A percentile compares a stretch with the other conserved stretches of the same genome.
These are phyloP conservation scores for Lactifluus subvellereus DNA, from an alignment of 768 basidiomycete species.

Conservation along the genomic window DNA sequence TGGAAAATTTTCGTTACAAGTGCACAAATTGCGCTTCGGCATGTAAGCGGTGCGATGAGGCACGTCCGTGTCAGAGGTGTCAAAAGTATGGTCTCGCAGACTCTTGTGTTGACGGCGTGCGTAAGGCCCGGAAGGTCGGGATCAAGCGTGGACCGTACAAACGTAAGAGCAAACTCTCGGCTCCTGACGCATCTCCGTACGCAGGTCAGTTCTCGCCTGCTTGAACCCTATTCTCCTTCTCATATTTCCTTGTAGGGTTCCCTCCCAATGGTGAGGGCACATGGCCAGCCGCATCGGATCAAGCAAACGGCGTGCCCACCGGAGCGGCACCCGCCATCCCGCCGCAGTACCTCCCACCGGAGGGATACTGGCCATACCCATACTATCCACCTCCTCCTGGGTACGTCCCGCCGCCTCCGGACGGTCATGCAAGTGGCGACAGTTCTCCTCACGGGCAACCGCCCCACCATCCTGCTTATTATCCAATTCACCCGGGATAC, in stretches of 20 bases:
- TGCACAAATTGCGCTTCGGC: slow-evolving; percentile 54
- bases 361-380: slow-evolving; percentile 41
- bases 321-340: slow-evolving; percentile 30
- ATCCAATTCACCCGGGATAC: slow-evolving; percentile 36
- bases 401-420: slow-evolving; percentile 36
- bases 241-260: slow-evolving; percentile 21
- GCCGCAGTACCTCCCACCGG: slow-evolving; percentile 32
- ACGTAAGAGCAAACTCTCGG: slow-evolving; percentile 38
- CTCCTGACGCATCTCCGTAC: slow-evolving; percentile 25
- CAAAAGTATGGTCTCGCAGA: slow-evolving; percentile 55
- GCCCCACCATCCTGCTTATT: slow-evolving; percentile 36
- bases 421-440: slow-evolving; percentile 31
- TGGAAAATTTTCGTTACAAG: slow-evolving; percentile 27
- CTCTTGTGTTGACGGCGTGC: slow-evolving; percentile 51
- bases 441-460: slow-evolving; percentile 30
- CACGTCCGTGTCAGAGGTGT: slow-evolving; percentile 58
- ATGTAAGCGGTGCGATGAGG: slow-evolving; percentile 53
- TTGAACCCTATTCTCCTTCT: background rate
- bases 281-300: slow-evolving; percentile 29
- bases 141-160: slow-evolving; percentile 56
- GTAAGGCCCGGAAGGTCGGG: slow-evolving; percentile 61
- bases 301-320: slow-evolving; percentile 23
- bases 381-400: slow-evolving; percentile 40
- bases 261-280: slow-evolving; percentile 30
- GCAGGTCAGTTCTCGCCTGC: slow-evolving; percentile 22